Evolutionary conservation across 257 asterid genomes (phyloP).

Genomic region (Solanum etuberosum): DNA sequence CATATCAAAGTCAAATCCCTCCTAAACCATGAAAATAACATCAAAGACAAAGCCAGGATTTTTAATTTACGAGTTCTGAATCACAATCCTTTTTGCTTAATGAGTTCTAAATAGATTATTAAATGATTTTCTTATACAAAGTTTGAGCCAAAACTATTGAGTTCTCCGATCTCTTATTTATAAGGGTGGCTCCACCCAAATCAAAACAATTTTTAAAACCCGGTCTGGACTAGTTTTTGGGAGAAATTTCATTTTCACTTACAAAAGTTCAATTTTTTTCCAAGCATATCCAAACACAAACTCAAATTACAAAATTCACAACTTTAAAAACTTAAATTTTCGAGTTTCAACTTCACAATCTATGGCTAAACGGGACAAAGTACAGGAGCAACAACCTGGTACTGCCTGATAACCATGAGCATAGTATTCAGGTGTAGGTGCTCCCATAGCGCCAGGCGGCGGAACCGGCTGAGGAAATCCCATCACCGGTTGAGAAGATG

Average conservation of each 20-base stretch:
- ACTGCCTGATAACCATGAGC: conserved; percentile 81
- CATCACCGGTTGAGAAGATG: conserved; percentile 28
- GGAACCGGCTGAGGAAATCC: conserved; percentile 95
- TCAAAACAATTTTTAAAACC: neutral
- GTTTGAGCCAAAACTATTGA: neutral
- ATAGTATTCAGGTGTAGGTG: conserved; percentile 36
- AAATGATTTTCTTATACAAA: neutral
- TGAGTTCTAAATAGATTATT: neutral
- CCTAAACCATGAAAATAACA: neutral
- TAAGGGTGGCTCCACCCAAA: neutral
- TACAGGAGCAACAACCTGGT: conserved; percentile 34
- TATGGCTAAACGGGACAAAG: neutral
- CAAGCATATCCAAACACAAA: neutral
- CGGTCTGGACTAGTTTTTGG: no score
- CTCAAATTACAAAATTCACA: neutral
- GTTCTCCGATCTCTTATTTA: neutral
- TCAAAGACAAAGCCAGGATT: neutral
- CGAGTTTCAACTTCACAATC: neutral
- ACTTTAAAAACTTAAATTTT: neutral
- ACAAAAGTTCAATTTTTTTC: neutral
- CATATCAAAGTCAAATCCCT: neutral
- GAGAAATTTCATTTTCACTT: neutral
- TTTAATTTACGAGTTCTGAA: neutral
- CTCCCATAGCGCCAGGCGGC: conserved; percentile 57
- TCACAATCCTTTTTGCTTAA: neutral